Conservation (phyloP, 2,329 filamentous ascomycete species). For the Bisporella sp. region DNA sequence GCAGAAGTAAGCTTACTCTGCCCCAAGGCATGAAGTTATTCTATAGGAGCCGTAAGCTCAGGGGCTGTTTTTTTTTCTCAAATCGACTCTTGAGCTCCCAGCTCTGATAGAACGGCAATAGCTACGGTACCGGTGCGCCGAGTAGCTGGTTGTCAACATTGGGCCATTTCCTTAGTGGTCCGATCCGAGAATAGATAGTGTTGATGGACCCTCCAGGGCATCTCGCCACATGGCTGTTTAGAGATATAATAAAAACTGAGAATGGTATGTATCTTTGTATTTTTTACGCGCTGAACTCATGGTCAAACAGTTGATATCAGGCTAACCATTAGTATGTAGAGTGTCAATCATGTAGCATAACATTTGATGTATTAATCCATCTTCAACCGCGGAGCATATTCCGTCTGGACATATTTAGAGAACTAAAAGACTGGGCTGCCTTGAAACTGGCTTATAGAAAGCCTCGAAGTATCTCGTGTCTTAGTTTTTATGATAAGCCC, state of each 20-base stretch:
- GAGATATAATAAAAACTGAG: slow-evolving; percentile 69
- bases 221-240: slow-evolving; percentile 75
- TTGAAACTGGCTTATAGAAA: too few relatives aligned
- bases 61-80: neutral
- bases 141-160: slow-evolving; percentile 75
- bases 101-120: too few relatives aligned
- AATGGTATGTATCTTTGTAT: slow-evolving; percentile 40
- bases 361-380: neutral
- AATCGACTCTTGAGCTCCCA: neutral
- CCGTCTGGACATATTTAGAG: too few relatives aligned
- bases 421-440: too few relatives aligned
- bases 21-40: too few relatives aligned
- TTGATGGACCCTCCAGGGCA: slow-evolving; percentile 96
- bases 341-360: neutral
- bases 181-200: slow-evolving; percentile 84
- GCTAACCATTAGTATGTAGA: slow-evolving; percentile 26
- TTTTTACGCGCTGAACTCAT: slow-evolving; percentile 12
- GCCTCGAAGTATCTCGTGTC: too few relatives aligned
- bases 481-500: too few relatives aligned
- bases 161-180: slow-evolving; percentile 87
- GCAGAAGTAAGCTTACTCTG: too few relatives aligned
- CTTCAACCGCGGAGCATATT: too few relatives aligned
- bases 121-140: too few relatives aligned
- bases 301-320: slow-evolving; percentile 25
- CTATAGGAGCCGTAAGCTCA: too few relatives aligned